Evolutionary conservation across 768 basidiomycete species (phyloP), one percentile per base, ranked within the genome.

Genomic region (Suillus tomentosus): DNA sequence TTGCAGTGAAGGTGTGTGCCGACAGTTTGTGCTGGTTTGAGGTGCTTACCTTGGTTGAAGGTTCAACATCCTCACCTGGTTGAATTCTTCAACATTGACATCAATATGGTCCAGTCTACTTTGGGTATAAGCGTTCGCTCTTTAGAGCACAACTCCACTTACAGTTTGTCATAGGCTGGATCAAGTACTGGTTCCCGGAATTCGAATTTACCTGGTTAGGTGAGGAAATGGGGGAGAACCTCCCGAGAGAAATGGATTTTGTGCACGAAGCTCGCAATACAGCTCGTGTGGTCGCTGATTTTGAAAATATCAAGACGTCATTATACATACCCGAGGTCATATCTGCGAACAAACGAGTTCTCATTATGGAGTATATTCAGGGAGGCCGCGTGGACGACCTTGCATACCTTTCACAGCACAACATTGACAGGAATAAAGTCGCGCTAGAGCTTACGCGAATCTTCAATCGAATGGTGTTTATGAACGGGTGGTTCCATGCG

Each of bases 171-270:
- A 14, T 59, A 88, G 89, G 89, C 19, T 90, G 93, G 85, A 88
- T 99, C 67, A 96, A 96, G 71, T 85, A 85, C 65, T 87, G 94
- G 84, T 99, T 99, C 75, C 97, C 97, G 1, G 89, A 95, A 61
- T 99, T 99, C 69, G 96, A 98, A 74, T 92, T 96, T 72, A 89
- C 88, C 0, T 97, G 95, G 96, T 82, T 96, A 13, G 79, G 91
- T 64, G 92, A 95, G 69, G 97, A 99, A 79, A 99, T 99, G 96
- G 87, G 90, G 39, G 85, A 88, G 67, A 95, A 95, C 72, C 78
- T 94, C 36, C 95, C 94, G 0, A 90, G 91, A 69, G 96, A 99
- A 77, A 93, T 98, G 93, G 88, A 99, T 77, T 99, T 99, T 72
- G 77, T 86, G 15, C 88, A 94, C 67, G 97, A 99, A 79, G 94